Percentiles rank a stretch among this genome's conserved stretches.
Conservation (phyloP, 2,329 filamentous ascomycete genomes). For the Pseudogymnoascus sp. region DNA sequence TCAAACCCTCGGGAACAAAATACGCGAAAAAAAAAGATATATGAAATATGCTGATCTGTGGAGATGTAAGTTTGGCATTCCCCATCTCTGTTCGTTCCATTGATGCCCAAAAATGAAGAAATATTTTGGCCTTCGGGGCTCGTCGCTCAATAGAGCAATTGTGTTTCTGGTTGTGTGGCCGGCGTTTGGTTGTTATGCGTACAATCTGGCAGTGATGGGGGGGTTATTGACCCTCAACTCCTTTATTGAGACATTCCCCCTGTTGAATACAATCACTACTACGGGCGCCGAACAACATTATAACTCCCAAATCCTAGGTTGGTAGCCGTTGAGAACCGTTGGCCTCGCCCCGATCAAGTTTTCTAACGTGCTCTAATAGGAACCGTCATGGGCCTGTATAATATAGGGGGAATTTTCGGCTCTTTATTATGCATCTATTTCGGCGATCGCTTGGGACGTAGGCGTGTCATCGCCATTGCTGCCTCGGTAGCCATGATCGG, state of each 20-base stretch:
- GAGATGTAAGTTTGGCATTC: background rate
- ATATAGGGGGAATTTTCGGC: slow-evolving; percentile 33
- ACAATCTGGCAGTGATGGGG: slow-evolving; percentile 34
- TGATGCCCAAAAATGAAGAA: background rate
- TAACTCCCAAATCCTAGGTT: background rate
- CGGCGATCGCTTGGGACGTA: slow-evolving; percentile 48
- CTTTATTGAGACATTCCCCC: slow-evolving; percentile 30
- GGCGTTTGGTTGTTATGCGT: slow-evolving; percentile 34
- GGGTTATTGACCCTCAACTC: slow-evolving; percentile 22
- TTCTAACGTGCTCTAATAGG: slow-evolving; percentile 18
- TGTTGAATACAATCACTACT: slow-evolving; percentile 31
- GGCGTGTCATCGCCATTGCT: slow-evolving; percentile 49
- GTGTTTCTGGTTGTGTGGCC: slow-evolving; percentile 36
- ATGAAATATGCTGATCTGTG: background rate
- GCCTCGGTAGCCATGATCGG: slow-evolving; percentile 51
- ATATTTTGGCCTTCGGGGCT: slow-evolving; percentile 12
- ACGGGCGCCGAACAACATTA: background rate
- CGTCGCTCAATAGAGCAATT: background rate
- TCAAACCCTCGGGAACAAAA: background rate
- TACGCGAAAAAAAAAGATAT: background rate
- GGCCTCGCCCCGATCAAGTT: background rate
- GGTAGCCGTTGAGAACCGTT: background rate
- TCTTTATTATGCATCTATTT: slow-evolving; percentile 30
- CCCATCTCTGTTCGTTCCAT: background rate
- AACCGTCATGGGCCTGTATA: slow-evolving; percentile 33